phyloP scores from a whole-genome alignment of 805 yeast genomes.

The Metschnikowia kofuensis region DNA sequence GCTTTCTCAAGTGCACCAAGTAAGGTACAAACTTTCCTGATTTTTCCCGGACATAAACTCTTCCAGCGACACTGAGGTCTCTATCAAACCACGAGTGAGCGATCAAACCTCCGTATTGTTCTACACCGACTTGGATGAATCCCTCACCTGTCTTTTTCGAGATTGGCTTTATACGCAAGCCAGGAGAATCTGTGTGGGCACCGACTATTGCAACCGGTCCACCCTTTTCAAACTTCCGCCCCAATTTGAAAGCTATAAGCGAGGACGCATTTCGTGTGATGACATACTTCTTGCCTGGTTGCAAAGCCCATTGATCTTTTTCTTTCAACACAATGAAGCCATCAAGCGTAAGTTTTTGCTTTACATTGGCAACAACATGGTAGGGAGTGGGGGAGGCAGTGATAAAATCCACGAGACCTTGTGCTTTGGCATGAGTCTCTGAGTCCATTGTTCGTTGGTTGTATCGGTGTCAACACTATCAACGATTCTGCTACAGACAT shows the following conservation, averaged over 20 bases:
- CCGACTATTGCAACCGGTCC: slow-evolving; percentile 87
- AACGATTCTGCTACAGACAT: too few relatives aligned
- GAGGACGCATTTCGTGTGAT: slow-evolving; percentile 91
- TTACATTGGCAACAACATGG: slow-evolving; percentile 77
- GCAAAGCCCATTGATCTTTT: slow-evolving; percentile 61
- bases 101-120: slow-evolving; percentile 91
- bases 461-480: not conserved
- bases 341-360: slow-evolving; percentile 48
- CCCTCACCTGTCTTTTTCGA: slow-evolving; percentile 71
- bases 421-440: slow-evolving; percentile 29
- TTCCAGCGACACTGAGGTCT: slow-evolving; percentile 86
- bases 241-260: slow-evolving; percentile 81
- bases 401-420: slow-evolving; percentile 72
- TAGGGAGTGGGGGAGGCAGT: slow-evolving; percentile 91
- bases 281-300: slow-evolving; percentile 64
- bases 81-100: slow-evolving; percentile 98
- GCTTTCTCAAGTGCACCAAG: slow-evolving; percentile 76
- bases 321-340: slow-evolving; percentile 78
- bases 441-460: slow-evolving; percentile 10
- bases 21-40: slow-evolving; percentile 55
- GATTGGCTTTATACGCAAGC: slow-evolving; percentile 82
- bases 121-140: slow-evolving; percentile 87
- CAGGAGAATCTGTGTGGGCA: slow-evolving; percentile 95
- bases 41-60: slow-evolving; percentile 65
- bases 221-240: slow-evolving; percentile 69